Evolutionary conservation across 495 filamentous ascomycete species (phyloP), one percentile per base, ranked within the genome.

Genomic region (Margaritispora aquatica): DNA sequence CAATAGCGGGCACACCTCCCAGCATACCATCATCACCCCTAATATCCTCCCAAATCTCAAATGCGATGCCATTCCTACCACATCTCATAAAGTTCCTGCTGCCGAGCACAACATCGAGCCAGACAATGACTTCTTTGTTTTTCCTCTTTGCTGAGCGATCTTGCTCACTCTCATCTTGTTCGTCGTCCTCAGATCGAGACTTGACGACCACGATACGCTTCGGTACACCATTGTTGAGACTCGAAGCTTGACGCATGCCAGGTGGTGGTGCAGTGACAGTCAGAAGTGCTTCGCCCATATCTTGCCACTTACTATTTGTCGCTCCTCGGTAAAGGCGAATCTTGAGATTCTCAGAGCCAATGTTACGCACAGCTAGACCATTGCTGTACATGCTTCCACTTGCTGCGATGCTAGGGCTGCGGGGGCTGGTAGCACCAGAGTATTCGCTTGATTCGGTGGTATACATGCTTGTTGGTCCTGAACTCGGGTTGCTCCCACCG

Each of bases 11-110:
- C 26, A 84, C 83, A 1, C 78, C 74, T 11, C 89, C 89, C 19
- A 86, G 75, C 58, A 81, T 78, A 0, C 87, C 88, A 65, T 85
- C 79, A 61, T 84, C 80, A 23, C 87, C 88, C 22, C 84, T 77
- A 41, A 85, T 78, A 67, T 94, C 89, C 66, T 93, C 88, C 82
- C 91, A 90, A 11, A 97, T 86, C 56, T 84, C 92, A 51, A 95
- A 78, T 15, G 91, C 88, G 66, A 98, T 90, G 8, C 94, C 94
- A 44, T 84, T 88, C 51, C 87, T 77, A 0, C 88, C 92, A 26
- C 96, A 77, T 8, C 89, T 78, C 66, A 91, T 88, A 68, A 98
- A 98, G 55, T 87, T 89, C 62, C 80, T 87, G 70, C 89, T 88
- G 2, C 86, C 86, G 2, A 98, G 75, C 59, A 90, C 89, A 1